Evolutionary conservation across 306 rosid species (phyloP).

Genomic region (Cucumis hystrix): DNA sequence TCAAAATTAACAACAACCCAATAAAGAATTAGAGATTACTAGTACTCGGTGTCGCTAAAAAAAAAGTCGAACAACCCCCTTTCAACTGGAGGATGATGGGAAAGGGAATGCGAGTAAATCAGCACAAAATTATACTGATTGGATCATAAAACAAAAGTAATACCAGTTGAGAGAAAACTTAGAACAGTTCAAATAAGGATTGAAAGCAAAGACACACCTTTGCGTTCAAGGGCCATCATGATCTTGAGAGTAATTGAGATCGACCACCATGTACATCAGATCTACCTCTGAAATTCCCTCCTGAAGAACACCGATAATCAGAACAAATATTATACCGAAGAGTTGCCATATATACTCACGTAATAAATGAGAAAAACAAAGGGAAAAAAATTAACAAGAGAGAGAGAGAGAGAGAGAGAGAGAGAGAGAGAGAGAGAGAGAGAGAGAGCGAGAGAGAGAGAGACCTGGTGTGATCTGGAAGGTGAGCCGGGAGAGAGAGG

Average conservation of each 20-base stretch:
- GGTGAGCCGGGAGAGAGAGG: constrained; percentile 5
- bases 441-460: constrained; percentile 4
- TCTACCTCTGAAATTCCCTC: constrained; percentile 39
- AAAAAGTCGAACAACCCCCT: background rate
- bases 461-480: constrained; percentile 11
- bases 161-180: background rate
- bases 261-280: constrained; percentile 81
- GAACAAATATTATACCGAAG: background rate
- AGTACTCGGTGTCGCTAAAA: background rate
- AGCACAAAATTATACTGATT: background rate
- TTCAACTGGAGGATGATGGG: background rate
- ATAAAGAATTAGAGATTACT: background rate
- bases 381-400: background rate
- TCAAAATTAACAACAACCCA: background rate
- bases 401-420: constrained; percentile 8
- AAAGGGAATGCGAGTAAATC: constrained; percentile 3
- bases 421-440: constrained; percentile 3
- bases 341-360: constrained; percentile 3
- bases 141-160: constrained; percentile 9
- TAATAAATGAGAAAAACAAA: background rate
- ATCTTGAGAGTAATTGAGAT: constrained; percentile 55
- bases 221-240: constrained; percentile 84
- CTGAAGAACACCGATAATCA: constrained; percentile 7
- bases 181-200: background rate
- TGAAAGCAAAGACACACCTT: constrained; percentile 25